Base-by-base conservation (phyloP, 257 asterid genomes). In the Fraxinus americana region DNA sequence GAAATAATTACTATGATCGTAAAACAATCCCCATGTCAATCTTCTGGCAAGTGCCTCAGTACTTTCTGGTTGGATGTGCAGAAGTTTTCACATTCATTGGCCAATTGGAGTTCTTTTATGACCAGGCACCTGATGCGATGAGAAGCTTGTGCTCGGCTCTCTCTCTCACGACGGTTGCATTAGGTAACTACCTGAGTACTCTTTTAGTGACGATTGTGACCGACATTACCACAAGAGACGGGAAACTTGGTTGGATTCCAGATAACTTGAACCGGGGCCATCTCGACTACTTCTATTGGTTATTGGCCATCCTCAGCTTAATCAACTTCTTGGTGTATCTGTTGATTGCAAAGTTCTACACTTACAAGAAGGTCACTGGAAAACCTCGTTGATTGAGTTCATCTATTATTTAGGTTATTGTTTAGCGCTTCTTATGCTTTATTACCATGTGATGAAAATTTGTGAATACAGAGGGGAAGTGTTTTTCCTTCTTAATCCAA, bases 21-120 rank as follows among this genome's bases (percentile, higher is more conserved):
- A 65, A 82, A 78, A 85, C 82, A 1, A 75, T 92, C n/a, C 96
- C 97, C 1, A 90, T 92, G 83, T 78, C 96, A 0, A 92, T 94
- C 36, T 94, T 94, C 63, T 94, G 98, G 98, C 98, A 92, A 76
- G 93, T 91, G 0, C 98, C 98, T 0, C 94, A 91, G 54, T 94
- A 94, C 45, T 89, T 94, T n/a, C 72, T 94, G 17, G 81, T 94
- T 8, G 98, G 97, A 2, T 89, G 96, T 29, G 94, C 98, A 0
- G 98, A 94, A 43, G 98, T 94, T 0, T 92, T 94, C 78, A 91
- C 94, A 0, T 91, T 92, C 21, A 87, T 94, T 0, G 97, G 97
- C 21, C 97, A 92, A 36, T 39, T 94, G 21, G 98, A 94, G 73
- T 94, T 92, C 83, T 94, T 90, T 79, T 94, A 94, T 13, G 98